Conservation (phyloP, 164 flowering plant species). For the Vitis labrusca region DNA sequence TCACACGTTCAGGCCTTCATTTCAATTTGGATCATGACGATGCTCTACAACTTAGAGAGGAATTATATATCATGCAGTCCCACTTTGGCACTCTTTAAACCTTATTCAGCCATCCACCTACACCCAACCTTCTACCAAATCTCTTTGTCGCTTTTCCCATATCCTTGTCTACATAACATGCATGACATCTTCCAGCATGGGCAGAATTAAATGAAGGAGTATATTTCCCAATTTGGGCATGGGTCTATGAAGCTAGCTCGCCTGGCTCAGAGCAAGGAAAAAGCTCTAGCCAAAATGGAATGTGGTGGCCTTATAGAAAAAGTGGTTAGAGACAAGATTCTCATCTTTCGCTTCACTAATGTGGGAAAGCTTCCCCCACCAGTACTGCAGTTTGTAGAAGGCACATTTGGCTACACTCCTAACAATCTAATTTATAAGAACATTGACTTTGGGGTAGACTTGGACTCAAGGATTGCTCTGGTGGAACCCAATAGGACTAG, state of each 20-base stretch:
- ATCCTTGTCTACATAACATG: too few relatives aligned
- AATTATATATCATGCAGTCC: too few relatives aligned
- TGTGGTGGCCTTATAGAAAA: conserved; percentile 92
- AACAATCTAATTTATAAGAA: conserved; percentile 84
- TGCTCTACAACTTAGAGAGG: too few relatives aligned
- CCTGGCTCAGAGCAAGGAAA: conserved; percentile 97
- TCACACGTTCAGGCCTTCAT: too few relatives aligned
- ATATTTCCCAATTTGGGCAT: conserved; percentile 95
- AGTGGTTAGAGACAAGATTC: conserved; percentile 69
- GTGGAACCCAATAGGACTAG: conserved; percentile 99
- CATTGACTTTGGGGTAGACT: conserved; percentile 90
- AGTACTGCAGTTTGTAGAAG: conserved; percentile 93
- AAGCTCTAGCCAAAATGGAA: conserved; percentile 96
- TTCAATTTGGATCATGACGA: too few relatives aligned
- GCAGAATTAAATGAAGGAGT: conserved; percentile 66
- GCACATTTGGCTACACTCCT: conserved; percentile 85
- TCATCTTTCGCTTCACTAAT: conserved; percentile 82
- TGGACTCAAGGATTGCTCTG: conserved; percentile 88
- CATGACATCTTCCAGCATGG: too few relatives aligned
- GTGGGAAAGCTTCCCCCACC: conserved; percentile 99
- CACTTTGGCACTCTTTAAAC: too few relatives aligned
- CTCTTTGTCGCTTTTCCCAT: too few relatives aligned
- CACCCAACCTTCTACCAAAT: too few relatives aligned
- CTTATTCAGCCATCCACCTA: too few relatives aligned
- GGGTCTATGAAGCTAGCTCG: conserved; percentile 97